Evolutionary conservation across 1,284 basidiomycete genomes (phyloP).

Genomic region (Chondrostereum purpureum): DNA sequence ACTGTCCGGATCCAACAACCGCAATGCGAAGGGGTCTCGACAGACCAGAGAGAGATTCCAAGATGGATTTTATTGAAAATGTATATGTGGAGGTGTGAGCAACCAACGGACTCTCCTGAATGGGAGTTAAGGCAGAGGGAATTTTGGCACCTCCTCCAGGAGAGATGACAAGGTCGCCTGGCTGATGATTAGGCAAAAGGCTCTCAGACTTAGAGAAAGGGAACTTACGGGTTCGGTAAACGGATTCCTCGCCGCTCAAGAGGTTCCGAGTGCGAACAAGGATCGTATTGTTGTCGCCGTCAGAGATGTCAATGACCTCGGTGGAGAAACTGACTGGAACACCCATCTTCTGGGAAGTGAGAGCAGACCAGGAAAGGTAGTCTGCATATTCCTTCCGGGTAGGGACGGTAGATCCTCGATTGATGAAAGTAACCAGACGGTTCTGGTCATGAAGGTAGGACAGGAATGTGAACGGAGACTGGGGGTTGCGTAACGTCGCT

Average conservation of each 20-base stretch:
- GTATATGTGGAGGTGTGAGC: constrained; percentile 41
- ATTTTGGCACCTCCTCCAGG: constrained; percentile 44
- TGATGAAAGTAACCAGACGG: constrained; percentile 57
- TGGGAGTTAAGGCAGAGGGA: constrained; percentile 30
- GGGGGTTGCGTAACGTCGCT: constrained; percentile 49
- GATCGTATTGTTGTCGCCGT: constrained; percentile 28
- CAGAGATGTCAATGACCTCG: constrained; percentile 37
- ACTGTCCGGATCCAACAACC: constrained; percentile 51
- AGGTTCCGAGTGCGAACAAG: constrained; percentile 31
- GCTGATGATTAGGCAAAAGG: constrained; percentile 10
- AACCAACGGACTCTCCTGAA: constrained; percentile 30
- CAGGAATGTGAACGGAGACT: constrained; percentile 52
- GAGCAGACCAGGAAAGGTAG: constrained; percentile 51
- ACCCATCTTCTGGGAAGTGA: constrained; percentile 35
- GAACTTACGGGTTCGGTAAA: constrained; percentile 33
- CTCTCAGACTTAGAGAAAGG: constrained; percentile 7
- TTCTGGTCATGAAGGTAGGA: constrained; percentile 47
- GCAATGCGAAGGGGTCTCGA: constrained; percentile 37
- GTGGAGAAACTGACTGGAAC: constrained; percentile 41
- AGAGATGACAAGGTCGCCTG: constrained; percentile 44
- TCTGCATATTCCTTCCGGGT: constrained; percentile 78
- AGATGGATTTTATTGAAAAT: constrained; percentile 31
- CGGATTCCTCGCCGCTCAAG: constrained; percentile 27
- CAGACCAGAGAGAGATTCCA: constrained; percentile 20
- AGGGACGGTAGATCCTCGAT: constrained; percentile 85